Conservation (phyloP, 2,329 filamentous ascomycete species). For the Hypomyces rosellus region DNA sequence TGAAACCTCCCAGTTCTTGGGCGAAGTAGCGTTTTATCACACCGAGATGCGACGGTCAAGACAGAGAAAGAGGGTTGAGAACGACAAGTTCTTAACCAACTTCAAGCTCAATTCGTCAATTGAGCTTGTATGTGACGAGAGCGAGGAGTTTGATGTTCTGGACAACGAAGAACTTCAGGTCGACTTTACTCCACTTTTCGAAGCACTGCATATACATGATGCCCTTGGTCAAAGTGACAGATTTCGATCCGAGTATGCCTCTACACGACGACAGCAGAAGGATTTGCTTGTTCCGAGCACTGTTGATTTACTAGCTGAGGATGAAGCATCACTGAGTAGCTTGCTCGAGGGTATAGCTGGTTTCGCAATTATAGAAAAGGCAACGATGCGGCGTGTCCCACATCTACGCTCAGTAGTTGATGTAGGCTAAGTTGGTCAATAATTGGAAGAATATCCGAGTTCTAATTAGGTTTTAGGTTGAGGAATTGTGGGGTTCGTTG, state of each 20-base stretch:
- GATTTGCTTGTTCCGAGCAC: slow-evolving; percentile 76
- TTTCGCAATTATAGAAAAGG: slow-evolving; percentile 93
- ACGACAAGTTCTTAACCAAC: slow-evolving; percentile 65
- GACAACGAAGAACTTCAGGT: slow-evolving; percentile 94
- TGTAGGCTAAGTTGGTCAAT: slow-evolving; percentile 42
- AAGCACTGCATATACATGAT: slow-evolving; percentile 93
- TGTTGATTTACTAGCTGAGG: slow-evolving; percentile 73
- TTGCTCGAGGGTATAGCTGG: slow-evolving; percentile 89
- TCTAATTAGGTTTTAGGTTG: slow-evolving; percentile 53
- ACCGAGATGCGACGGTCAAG: slow-evolving; percentile 80
- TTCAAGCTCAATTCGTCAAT: slow-evolving; percentile 95
- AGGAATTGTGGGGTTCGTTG: slow-evolving; percentile 98
- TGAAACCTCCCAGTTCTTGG: slow-evolving; percentile 91
- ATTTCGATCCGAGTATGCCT: slow-evolving; percentile 86
- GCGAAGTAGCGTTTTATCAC: slow-evolving; percentile 94
- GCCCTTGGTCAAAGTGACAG: slow-evolving; percentile 87
- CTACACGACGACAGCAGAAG: slow-evolving; percentile 83
- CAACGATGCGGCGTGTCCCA: slow-evolving; percentile 80
- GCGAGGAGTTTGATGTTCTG: slow-evolving; percentile 89
- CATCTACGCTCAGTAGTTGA: slow-evolving; percentile 77
- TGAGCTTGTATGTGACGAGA: slow-evolving; percentile 90
- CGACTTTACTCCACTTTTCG: slow-evolving; percentile 89
- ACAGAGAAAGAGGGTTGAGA: slow-evolving; percentile 75
- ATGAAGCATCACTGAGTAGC: slow-evolving; percentile 80
- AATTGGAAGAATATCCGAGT: not conserved